Evolutionary conservation across 306 rosid species (phyloP).

Genomic region (Cotoneaster glaucophyllus): DNA sequence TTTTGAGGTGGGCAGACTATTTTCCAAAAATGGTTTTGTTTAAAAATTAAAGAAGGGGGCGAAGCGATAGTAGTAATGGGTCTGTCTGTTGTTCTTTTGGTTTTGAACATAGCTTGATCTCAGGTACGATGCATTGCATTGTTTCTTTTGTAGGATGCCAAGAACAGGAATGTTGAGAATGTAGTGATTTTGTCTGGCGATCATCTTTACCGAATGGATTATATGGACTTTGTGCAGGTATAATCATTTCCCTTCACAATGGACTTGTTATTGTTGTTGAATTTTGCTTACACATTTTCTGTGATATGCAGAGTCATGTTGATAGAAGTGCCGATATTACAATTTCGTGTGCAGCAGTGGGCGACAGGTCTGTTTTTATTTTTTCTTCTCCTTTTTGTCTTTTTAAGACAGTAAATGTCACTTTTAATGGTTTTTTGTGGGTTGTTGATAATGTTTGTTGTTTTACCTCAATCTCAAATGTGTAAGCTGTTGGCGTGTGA

Average conservation of each 20-base stretch:
- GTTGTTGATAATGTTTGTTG: not conserved
- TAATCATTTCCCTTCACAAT: not conserved
- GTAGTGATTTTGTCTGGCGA: constrained; percentile 81
- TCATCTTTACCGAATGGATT: constrained; percentile 93
- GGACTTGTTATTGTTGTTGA: constrained; percentile 7
- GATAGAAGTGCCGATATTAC: constrained; percentile 78
- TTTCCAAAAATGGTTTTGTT: not conserved
- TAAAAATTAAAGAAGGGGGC: not conserved
- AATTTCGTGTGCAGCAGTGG: constrained; percentile 64
- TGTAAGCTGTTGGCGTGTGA: not conserved
- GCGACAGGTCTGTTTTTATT: constrained; percentile 51
- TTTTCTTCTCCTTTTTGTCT: constrained; percentile 22
- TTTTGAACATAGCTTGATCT: constrained; percentile 1
- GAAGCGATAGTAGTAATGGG: not conserved
- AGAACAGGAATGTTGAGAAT: constrained; percentile 70
- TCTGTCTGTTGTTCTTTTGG: not conserved
- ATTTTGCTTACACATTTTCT: constrained; percentile 18
- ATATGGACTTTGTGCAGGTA: constrained; percentile 91
- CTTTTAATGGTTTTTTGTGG: not conserved
- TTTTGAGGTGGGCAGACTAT: constrained; percentile 30
- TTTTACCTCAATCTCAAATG: not conserved
- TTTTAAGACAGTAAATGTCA: not conserved
- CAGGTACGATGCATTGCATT: not conserved
- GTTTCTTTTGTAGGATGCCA: constrained; percentile 59
- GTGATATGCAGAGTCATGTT: constrained; percentile 56